phyloP scores from a whole-genome alignment of 352 stramenopile species.

The Phytopythium delawarense region DNA sequence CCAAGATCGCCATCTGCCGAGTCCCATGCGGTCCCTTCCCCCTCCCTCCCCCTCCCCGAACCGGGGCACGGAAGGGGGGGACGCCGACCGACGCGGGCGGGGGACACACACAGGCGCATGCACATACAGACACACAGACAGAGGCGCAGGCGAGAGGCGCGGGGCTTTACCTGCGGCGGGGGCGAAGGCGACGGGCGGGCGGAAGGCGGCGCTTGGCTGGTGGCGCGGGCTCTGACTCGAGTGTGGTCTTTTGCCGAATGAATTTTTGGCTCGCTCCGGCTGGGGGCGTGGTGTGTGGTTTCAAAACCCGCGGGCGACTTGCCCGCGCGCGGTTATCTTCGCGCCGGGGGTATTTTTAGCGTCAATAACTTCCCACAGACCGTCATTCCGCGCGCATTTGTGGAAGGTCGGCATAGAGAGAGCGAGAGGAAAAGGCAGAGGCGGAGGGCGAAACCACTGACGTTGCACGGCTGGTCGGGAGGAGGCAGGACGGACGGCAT shows the following conservation, averaged over 20 bases:
- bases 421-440: neutral
- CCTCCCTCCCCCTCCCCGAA: neutral
- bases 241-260: slow-evolving; percentile 86
- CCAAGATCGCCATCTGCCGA: neutral
- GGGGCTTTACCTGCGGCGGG: slow-evolving; percentile 34
- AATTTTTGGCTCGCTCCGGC: slow-evolving; percentile 41
- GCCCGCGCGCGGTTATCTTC: slow-evolving; percentile 15
- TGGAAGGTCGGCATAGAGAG: slow-evolving; percentile 3
- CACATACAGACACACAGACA: neutral
- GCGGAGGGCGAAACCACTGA: slow-evolving; percentile 7
- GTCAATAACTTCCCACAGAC: slow-evolving; percentile 4
- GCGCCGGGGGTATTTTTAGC: slow-evolving; percentile 6
- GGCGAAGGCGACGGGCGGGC: slow-evolving; percentile 17
- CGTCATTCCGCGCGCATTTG: neutral
- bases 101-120: neutral
- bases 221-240: slow-evolving; percentile 68
- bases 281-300: slow-evolving; percentile 10
- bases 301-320: slow-evolving; percentile 19
- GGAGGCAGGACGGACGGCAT: neutral
- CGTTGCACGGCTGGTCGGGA: slow-evolving; percentile 2
- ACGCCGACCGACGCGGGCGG: neutral
- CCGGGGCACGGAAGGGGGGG: neutral
- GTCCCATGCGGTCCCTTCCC: neutral
- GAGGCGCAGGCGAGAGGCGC: neutral
- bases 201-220: slow-evolving; percentile 56